Conservation (phyloP, 371 early-diverging fungal genomes). For the Mortierella sp. region DNA sequence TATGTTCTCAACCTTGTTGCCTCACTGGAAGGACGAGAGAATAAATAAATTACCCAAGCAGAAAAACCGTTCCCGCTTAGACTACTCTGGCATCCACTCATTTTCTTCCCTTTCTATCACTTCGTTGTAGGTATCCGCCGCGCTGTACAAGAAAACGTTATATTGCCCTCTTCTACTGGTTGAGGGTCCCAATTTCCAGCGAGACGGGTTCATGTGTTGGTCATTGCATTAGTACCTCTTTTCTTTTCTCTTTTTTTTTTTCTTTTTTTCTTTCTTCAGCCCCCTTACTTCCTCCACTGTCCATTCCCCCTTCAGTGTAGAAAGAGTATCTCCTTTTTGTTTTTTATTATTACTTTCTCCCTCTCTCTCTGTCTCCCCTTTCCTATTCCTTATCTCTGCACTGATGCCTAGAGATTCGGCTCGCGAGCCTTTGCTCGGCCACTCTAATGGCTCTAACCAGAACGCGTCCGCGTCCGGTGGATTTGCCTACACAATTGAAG, state of each 20-base stretch:
- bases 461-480: neutral
- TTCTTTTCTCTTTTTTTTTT: neutral
- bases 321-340: neutral
- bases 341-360: neutral
- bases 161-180: neutral
- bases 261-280: neutral
- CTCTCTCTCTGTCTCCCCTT: neutral
- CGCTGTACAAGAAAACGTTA: no score
- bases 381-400: neutral
- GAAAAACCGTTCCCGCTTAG: no score
- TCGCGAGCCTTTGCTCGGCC: conserved; percentile 34
- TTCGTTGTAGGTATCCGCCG: no score
- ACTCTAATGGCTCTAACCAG: neutral
- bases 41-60: no score
- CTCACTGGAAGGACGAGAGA: no score
- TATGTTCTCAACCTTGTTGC: no score
- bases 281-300: neutral
- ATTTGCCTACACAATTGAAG: conserved; percentile 21
- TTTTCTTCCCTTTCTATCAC: no score
- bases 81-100: no score
- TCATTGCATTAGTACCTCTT: neutral
- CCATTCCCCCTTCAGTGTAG: no score
- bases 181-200: neutral
- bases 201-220: neutral
- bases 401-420: conserved; percentile 30